These are phyloP conservation scores for Solanum ossicruentum DNA, from an alignment of 257 asterid species.

Conservation along the genomic window DNA sequence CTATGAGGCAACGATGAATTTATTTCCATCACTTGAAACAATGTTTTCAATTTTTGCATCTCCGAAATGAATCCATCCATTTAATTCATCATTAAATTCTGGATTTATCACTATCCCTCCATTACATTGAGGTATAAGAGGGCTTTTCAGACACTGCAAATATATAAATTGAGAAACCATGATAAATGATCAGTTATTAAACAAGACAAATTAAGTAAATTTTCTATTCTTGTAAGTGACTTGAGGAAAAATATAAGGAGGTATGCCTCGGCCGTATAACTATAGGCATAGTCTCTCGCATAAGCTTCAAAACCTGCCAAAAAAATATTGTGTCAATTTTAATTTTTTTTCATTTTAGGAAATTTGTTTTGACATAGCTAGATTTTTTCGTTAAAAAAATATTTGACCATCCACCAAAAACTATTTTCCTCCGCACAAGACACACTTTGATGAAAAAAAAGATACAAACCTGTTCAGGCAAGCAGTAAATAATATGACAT, in stretches of 20 bases:
- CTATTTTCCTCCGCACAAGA: neutral
- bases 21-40: conserved; percentile 4
- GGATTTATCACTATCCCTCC: conserved; percentile 29
- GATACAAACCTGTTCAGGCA: neutral
- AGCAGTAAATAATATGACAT: neutral
- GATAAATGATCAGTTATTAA: neutral
- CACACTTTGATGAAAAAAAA: neutral
- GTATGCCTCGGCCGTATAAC: neutral
- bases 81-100: conserved; percentile 7
- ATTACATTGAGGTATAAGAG: conserved; percentile 19
- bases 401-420: no score
- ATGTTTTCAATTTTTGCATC: neutral
- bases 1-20: conserved; percentile 5
- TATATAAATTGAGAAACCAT: neutral
- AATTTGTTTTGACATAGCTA: no score
- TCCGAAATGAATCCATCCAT: conserved; percentile 14
- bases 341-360: neutral
- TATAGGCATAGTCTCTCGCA: neutral
- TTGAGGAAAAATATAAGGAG: no score
- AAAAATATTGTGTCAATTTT: neutral
- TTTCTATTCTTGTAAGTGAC: neutral
- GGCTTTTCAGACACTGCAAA: conserved; percentile 21
- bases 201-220: neutral
- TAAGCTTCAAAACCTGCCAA: neutral
- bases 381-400: no score